Base-by-base conservation (phyloP, 495 filamentous ascomycete species). In the Polyplosphaeria fusca region DNA sequence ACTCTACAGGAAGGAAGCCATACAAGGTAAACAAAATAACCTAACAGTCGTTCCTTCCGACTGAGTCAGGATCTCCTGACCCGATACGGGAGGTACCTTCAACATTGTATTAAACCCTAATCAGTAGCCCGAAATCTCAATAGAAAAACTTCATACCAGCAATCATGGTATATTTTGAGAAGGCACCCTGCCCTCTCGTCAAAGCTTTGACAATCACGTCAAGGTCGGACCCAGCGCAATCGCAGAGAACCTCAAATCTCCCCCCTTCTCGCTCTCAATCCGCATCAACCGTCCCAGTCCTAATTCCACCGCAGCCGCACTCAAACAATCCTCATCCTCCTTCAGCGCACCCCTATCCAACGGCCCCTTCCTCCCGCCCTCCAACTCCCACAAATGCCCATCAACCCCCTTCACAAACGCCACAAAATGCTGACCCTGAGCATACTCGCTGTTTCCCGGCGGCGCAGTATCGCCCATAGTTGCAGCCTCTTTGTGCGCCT, bases 401-500 rank as follows among this genome's bases (percentile, higher is more conserved):
- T 63, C 60, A n/a, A 44, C 52, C 4, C 54, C 60, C 25, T 63
- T 63, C 18, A 59, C 49, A 50, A 58, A 63, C 16, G 58, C 52
- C 4, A 61, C 53, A 40, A 61, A 65, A 20, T 65, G 62, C 52
- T 60, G 52, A 2, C 57, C 61, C 24, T 50, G 47, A 12, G 24
- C 38, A 25, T 49, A 25, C 19, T 35, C 50, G 3, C 24, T 43
- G 2, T 22, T 16, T 4, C 7, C 32, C 13, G 47, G 58, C 20
- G 28, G 11, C 5, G 2, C 2, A 1, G 62, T 48, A 71, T 89
- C 86, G 9, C 91, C 92, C 64, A 80, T 59, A 38, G 66, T 72
- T 22, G 89, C 90, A 25, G 84, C 89, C 54, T 79, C 77, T 37
- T 78, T 77, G 72, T 95, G 88, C 48, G 87, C 87, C 38, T 68